Evolutionary conservation across 805 yeast genomes (phyloP), one percentile per base, ranked within the genome.

Genomic region (Sugiyamaella chiloensis): DNA sequence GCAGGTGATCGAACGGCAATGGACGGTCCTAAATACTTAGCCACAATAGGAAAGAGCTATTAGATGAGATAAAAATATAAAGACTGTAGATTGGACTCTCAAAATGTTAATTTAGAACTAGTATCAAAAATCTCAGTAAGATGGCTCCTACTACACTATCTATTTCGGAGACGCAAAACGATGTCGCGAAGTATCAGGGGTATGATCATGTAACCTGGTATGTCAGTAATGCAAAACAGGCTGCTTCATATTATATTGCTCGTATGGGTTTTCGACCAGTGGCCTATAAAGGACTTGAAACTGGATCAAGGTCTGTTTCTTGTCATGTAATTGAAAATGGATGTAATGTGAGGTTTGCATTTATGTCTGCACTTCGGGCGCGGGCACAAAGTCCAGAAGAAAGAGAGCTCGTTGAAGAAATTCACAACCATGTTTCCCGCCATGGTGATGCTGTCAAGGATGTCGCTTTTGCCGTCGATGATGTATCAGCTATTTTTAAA

Each of bases 361-460:
- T 76, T 55, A 53, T 63, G 12, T 65, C 76, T 9, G 68, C 78
- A 0, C 54, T 73, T 31, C 55, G 67, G 20, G 51, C 58, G 5
- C 32, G 46, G 5, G 60, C 66, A 8, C 59, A 55, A 5, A 58
- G 54, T 14, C 52, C 61, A 6, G 60, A 54, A 23, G 64, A 62
- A 39, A 44, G 53, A 26, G 29, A 20, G 5, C 47, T 52, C 16
- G 60, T 71, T 17, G 51, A 66, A 7, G 70, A 66, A 24, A 74
- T 81, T 19, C 75, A 73, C 51, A 56, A 62, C 9, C 81, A 76
- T 54, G 64, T 81, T 5, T 57, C 61, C 4, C 61, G 56, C 4
- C 96, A 87, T 62, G 91, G 95, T 1, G 90, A 85, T 60, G 85
- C 87, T 4, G 87, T 87, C n/a, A 79, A 79, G 61, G 93, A 87